Conservation (phyloP, 2,329 filamentous ascomycete genomes). For the Aspergillus jensenii region DNA sequence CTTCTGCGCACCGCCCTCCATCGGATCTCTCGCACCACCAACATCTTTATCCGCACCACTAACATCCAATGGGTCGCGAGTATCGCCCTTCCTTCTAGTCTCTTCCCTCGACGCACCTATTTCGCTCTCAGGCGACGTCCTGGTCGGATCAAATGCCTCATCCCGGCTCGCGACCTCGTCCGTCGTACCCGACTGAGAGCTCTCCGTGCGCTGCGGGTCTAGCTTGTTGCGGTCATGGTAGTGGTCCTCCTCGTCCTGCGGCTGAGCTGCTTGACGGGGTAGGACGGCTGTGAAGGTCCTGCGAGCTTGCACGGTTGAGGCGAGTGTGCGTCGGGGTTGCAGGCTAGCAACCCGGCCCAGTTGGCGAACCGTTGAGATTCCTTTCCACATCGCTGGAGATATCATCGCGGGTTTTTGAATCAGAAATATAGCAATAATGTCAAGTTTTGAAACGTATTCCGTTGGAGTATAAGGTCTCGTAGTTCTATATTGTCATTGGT, state of each 20-base stretch:
- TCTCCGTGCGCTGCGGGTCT: slow-evolving; percentile 65
- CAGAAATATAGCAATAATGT: not conserved
- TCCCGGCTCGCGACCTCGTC: slow-evolving; percentile 58
- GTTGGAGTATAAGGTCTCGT: not conserved
- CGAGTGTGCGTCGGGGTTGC: not conserved
- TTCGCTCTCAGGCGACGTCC: slow-evolving; percentile 66
- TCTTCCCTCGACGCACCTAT: slow-evolving; percentile 34
- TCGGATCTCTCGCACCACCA: slow-evolving; percentile 48
- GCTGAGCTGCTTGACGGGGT: slow-evolving; percentile 1
- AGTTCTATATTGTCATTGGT: not conserved
- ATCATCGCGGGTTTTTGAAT: not conserved
- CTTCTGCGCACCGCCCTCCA: slow-evolving; percentile 46
- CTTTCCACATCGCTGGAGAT: slow-evolving; percentile 10
- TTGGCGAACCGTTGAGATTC: not conserved
- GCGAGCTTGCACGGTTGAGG: not conserved
- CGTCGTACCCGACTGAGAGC: slow-evolving; percentile 66
- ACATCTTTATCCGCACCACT: slow-evolving; percentile 62
- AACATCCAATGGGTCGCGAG: slow-evolving; percentile 56
- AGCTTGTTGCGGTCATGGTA: slow-evolving; percentile 58
- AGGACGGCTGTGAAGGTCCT: not conserved
- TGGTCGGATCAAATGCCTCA: slow-evolving; percentile 67
- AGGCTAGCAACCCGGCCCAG: not conserved
- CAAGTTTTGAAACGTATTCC: not conserved
- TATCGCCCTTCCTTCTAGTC: slow-evolving; percentile 40
- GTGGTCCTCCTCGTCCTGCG: slow-evolving; percentile 6